These are phyloP conservation scores for Cymbopogon citratus DNA, from an alignment of 176 grass and related monocot species.

Conservation along the genomic window DNA sequence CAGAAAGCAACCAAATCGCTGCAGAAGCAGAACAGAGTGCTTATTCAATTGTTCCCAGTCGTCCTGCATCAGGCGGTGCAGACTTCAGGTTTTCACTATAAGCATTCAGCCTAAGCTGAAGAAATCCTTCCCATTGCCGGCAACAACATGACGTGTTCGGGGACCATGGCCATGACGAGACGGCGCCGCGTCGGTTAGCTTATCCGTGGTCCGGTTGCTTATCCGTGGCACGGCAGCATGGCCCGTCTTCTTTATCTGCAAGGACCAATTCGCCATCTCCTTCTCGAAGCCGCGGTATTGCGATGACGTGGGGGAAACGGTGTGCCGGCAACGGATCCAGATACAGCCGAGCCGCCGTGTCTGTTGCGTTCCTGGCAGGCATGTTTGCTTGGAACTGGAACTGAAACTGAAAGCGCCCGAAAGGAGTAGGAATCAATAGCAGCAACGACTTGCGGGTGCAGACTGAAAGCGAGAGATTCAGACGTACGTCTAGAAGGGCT, in stretches of 20 bases:
- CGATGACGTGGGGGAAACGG: neutral
- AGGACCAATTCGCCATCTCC: neutral
- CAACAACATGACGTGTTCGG: neutral
- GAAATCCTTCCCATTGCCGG: neutral
- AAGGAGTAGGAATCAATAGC: neutral
- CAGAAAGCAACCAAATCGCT: neutral
- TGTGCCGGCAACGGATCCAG: neutral
- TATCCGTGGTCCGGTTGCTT: slow-evolving; percentile 4
- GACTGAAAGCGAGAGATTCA: neutral
- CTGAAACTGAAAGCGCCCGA: neutral
- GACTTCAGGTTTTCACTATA: neutral
- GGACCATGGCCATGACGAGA: neutral
- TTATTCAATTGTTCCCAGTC: too few species aligned
- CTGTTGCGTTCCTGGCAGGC: neutral
- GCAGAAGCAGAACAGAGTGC: neutral
- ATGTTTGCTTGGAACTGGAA: neutral
- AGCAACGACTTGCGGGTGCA: neutral
- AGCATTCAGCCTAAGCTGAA: neutral
- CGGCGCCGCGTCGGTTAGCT: neutral
- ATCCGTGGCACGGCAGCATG: neutral
- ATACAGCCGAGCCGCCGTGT: neutral
- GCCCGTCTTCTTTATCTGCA: neutral
- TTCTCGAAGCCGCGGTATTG: neutral
- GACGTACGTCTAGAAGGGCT: neutral
- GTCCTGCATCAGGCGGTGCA: neutral